These are phyloP conservation scores for Puccinellia tenuiflora DNA, from an alignment of 176 grass and related monocot genomes.

Conservation along the genomic window DNA sequence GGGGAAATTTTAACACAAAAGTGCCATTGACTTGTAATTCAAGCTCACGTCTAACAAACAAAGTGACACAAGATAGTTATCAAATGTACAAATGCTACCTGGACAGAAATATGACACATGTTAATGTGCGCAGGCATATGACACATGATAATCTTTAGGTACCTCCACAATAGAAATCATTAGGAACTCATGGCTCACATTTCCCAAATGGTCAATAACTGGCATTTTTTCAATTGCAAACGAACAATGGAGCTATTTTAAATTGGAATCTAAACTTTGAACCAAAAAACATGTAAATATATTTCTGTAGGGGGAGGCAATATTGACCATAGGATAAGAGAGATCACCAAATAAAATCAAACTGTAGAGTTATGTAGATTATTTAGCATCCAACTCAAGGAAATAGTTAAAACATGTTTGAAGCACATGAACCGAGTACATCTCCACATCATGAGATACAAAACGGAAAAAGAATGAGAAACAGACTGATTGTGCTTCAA, in stretches of 20 bases:
- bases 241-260: neutral
- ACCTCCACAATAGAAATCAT: neutral
- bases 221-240: neutral
- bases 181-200: neutral
- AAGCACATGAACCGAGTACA: constrained; percentile 2
- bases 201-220: neutral
- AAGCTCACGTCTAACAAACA: neutral
- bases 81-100: neutral
- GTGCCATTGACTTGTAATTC: neutral
- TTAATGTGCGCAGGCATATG: neutral
- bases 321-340: neutral
- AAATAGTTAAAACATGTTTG: neutral
- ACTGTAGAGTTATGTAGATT: neutral
- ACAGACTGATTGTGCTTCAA: neutral
- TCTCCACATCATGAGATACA: neutral
- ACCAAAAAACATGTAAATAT: neutral
- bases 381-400: neutral
- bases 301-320: neutral
- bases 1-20: neutral
- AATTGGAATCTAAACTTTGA: neutral
- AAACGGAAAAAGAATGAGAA: neutral
- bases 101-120: neutral
- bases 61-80: neutral
- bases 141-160: neutral
- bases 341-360: neutral